Conservation (phyloP, 345 rosid species). For the Bruguiera gymnorhiza region DNA sequence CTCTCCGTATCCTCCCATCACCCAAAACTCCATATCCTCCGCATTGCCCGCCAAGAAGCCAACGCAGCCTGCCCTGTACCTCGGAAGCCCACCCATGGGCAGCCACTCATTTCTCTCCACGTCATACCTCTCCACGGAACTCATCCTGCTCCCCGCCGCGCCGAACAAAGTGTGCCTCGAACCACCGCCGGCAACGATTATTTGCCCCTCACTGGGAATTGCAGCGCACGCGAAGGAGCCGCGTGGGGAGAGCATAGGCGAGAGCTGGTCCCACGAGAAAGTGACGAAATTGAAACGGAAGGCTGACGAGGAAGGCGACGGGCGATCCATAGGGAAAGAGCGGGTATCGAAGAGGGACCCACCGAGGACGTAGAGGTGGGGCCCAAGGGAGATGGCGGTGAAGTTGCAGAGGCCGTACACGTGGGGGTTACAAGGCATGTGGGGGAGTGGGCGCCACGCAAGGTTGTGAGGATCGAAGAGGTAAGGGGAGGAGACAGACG, state of each 20-base stretch:
- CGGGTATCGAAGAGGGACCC: conserved; percentile 63
- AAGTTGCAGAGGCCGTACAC: conserved; percentile 88
- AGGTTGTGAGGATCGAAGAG: conserved; percentile 68
- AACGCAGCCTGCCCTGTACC: conserved; percentile 81
- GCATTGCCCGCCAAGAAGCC: conserved; percentile 55
- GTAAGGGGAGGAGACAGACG: conserved; percentile 68
- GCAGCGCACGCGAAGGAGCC: conserved; percentile 91
- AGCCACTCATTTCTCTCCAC: conserved; percentile 71
- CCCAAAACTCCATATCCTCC: conserved; percentile 77
- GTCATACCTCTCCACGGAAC: conserved; percentile 72
- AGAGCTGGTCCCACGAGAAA: conserved; percentile 57
- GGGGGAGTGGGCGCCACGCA: conserved; percentile 77
- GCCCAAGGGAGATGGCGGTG: conserved; percentile 63
- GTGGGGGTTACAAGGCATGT: conserved; percentile 73
- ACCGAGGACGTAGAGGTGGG: conserved; percentile 68
- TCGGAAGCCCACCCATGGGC: conserved; percentile 58
- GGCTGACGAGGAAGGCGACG: conserved; percentile 61
- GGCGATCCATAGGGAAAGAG: conserved; percentile 78
- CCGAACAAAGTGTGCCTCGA: conserved; percentile 75
- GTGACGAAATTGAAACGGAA: conserved; percentile 59
- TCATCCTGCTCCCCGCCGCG: conserved; percentile 84
- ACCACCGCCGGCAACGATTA: conserved; percentile 87
- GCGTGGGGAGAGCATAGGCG: conserved; percentile 77
- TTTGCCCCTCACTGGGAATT: conserved; percentile 39
- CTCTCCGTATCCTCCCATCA: conserved; percentile 91